Conservation (phyloP, 768 basidiomycete genomes). For the Amanita muscaria region DNA sequence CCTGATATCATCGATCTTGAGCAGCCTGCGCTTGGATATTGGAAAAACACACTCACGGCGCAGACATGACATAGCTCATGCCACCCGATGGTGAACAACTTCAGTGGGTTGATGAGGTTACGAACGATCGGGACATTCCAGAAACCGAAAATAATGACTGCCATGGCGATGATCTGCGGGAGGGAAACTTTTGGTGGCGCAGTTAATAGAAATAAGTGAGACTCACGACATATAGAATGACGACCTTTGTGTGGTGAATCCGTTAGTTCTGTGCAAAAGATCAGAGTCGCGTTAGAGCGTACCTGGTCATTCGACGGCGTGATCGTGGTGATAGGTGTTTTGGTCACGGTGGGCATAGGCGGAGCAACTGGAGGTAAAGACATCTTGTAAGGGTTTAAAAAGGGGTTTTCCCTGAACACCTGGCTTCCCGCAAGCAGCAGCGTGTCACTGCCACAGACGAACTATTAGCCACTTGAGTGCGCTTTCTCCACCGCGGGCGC, state of each 20-base stretch:
- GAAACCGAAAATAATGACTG: constrained; percentile 78
- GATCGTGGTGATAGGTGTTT: constrained; percentile 34
- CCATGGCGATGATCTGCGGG: constrained; percentile 69
- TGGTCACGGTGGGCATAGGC: constrained; percentile 29
- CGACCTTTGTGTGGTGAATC: constrained; percentile 40
- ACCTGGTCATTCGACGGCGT: constrained; percentile 69
- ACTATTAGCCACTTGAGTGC: no score
- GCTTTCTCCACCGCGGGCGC: no score
- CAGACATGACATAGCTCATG: constrained; percentile 83
- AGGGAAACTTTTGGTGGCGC: no score
- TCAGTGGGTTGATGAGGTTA: constrained; percentile 74
- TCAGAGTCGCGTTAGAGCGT: constrained; percentile 18
- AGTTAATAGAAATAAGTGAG: no score
- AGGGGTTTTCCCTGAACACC: constrained; percentile 4
- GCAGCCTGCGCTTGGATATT: no score
- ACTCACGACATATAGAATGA: constrained; percentile 70
- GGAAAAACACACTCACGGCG: constrained; percentile 39
- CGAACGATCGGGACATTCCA: constrained; percentile 83
- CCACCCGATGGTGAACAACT: constrained; percentile 82
- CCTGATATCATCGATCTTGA: no score
- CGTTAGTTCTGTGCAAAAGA: constrained; percentile 11
- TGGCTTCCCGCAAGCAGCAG: constrained; percentile 2
- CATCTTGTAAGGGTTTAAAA: constrained; percentile 4
- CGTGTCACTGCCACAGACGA: no score
- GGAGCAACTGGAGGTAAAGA: constrained; percentile 33